phyloP scores from a whole-genome alignment of 306 rosid species.

The Clitoria ternatea region DNA sequence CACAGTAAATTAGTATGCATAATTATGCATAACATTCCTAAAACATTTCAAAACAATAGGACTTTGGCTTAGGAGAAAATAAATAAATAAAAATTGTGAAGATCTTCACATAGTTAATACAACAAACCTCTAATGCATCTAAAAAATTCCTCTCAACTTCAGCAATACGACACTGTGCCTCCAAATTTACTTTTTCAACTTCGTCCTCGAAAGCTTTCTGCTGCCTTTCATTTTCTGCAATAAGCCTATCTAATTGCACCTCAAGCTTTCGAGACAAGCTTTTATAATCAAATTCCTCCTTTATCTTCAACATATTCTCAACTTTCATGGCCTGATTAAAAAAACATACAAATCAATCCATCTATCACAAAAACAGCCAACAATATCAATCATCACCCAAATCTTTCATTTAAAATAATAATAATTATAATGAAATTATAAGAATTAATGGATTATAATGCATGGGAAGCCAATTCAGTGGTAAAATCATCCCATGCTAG shows the following conservation, averaged over 20 bases:
- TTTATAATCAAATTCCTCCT: constrained; percentile 98
- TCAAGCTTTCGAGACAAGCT: constrained; percentile 91
- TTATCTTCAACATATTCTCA: constrained; percentile 91
- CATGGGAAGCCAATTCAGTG: background rate
- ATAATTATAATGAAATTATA: background rate
- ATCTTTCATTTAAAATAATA: constrained; percentile 9
- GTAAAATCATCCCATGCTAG: background rate
- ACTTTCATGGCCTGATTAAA: constrained; percentile 86
- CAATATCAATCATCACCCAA: background rate
- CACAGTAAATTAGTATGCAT: background rate
- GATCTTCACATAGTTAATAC: constrained; percentile 20
- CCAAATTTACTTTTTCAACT: constrained; percentile 66
- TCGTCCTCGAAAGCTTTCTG: constrained; percentile 81
- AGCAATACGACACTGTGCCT: constrained; percentile 63
- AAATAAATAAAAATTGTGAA: background rate
- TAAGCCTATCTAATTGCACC: constrained; percentile 80
- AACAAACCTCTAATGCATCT: constrained; percentile 87
- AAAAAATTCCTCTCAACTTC: constrained; percentile 90
- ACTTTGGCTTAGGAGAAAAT: background rate
- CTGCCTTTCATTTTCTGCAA: constrained; percentile 92
- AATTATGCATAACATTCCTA: background rate
- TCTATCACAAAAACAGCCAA: background rate
- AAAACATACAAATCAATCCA: constrained; percentile 18
- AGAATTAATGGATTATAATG: background rate
- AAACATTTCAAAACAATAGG: background rate